Base-by-base conservation (phyloP, 192 early-diverging fungal species). In the Pilobolus umbonatus region DNA sequence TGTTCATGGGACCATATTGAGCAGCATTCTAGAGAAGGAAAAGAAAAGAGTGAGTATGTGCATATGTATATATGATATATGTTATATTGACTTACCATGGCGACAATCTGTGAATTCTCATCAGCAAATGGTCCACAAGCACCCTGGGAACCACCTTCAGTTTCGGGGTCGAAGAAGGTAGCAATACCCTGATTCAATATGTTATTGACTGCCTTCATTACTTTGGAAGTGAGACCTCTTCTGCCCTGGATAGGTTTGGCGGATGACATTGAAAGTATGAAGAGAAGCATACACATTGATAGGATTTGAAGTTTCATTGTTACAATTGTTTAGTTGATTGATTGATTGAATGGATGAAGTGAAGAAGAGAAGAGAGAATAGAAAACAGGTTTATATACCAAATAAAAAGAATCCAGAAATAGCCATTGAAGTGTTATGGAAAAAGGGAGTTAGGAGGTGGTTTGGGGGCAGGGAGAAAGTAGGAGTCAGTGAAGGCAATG, bases 151-250 rank as follows among this genome's bases (percentile, higher is more conserved):
- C 61, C 55, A 24, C 62, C 62, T 39, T 64, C 54, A 17, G 15
- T 47, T 2, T 43, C 55, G 55, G 69, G 71, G 12, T 71, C 61
- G 68, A 76, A 76, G 64, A 71, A 76, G 26, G 75, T 76, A 29
- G 61, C 71, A 19, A 45, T 42, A 29, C 75, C 75, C 29, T 25
- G 22, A 61, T 40, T 73, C 15, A 42, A 15, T 3, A 53, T 30
- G 14, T 34, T 36, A 34, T 42, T 42, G 12, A 42, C 19, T 12
- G 39, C 14, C 5, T 12, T 12, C 1, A 42, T 12, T 9, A 17
- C 14, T 12, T 42, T 5, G 14, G 14, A 1, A 53, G 29, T 3
- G 24, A 53, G 51, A 53, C 51, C 51, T 53, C 51, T 53, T 34
- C 31, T 53, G 35, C 35, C 31, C 49, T 30, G 17, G 7, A 53